Base-by-base conservation (phyloP, 2,329 filamentous ascomycete genomes). In the Triangularia setosa region DNA sequence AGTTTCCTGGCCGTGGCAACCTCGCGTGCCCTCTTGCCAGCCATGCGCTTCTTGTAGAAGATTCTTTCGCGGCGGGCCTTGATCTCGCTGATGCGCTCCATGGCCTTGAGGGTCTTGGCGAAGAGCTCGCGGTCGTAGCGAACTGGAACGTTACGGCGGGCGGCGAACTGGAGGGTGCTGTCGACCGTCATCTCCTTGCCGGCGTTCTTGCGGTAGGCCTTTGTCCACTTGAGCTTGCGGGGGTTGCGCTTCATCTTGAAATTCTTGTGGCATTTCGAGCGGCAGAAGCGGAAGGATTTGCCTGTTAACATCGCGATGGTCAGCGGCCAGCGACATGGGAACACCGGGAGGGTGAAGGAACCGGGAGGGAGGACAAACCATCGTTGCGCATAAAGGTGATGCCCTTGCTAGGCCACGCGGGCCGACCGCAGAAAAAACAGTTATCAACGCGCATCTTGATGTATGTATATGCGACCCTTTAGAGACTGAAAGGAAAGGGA, bases 191-290 rank as follows among this genome's bases (percentile, higher is more conserved):
- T 87, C 75, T 88, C 84, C 81, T 93, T 96, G 81, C 92, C 92
- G 64, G 90, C 89, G 18, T 90, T 87, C 75, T 89, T 90, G 74
- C 93, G 90, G 85, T 93, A 94, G 60, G 92, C 88, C 84, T 97
- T 97, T 68, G 94, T 97, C 95, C 94, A 97, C 79, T 93, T 95
- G 72, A 98, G 87, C 79, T 97, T 97, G 77, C 94, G 89, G 35
- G 94, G 93, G 81, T 98, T 97, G 71, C 95, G 89, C 90, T 97
- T 97, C 92, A 96, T 96, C 81, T 96, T 95, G 87, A 96, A 96
- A 83, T 87, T 89, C 73, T 81, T 81, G 76, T 85, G 84, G 76
- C 84, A 87, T 77, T 87, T 84, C 71, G 78, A 82, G 63, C 82
- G 78, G 74, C 85, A 88, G 77, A 88, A 88, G 63, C 84, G 78